Conservation (phyloP, 2,329 filamentous ascomycete species). For the Zopfia rhizophila region DNA sequence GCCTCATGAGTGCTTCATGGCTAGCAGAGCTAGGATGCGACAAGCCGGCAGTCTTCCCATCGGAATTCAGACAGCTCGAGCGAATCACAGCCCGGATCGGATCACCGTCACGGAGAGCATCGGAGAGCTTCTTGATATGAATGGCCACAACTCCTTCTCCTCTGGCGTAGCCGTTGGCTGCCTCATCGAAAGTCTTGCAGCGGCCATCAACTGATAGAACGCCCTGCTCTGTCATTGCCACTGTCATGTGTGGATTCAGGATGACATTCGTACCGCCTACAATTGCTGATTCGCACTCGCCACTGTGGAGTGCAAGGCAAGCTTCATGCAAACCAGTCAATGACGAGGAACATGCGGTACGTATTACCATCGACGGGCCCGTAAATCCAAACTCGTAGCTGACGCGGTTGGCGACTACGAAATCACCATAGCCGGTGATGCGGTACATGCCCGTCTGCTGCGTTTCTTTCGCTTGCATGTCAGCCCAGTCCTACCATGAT, state of each 20-base stretch:
- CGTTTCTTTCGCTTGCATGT: too few species aligned
- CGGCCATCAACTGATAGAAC: conserved; percentile 45
- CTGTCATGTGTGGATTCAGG: conserved; percentile 41
- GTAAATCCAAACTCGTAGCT: conserved; percentile 22
- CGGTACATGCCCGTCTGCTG: conserved; percentile 23
- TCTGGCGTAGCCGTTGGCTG: conserved; percentile 47
- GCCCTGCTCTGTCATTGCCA: conserved; percentile 47
- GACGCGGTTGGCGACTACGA: conserved; percentile 23
- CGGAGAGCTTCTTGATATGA: conserved; percentile 39
- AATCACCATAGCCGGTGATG: conserved; percentile 19
- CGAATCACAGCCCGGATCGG: conserved; percentile 49
- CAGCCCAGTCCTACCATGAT: too few species aligned
- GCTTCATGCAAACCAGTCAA: conserved; percentile 51
- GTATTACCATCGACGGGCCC: conserved; percentile 23
- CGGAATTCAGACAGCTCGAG: conserved; percentile 51
- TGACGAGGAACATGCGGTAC: conserved; percentile 55
- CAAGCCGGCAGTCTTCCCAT: conserved; percentile 65
- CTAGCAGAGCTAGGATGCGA: conserved; percentile 65
- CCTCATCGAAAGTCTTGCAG: conserved; percentile 44
- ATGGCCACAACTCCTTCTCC: conserved; percentile 50
- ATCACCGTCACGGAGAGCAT: conserved; percentile 46
- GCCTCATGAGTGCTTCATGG: conserved; percentile 39
- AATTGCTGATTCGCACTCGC: conserved; percentile 40
- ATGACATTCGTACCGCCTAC: conserved; percentile 52
- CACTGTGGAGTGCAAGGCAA: conserved; percentile 36